Evolutionary conservation across 352 stramenopile species (phyloP).

Genomic region (Detonula confervacea): DNA sequence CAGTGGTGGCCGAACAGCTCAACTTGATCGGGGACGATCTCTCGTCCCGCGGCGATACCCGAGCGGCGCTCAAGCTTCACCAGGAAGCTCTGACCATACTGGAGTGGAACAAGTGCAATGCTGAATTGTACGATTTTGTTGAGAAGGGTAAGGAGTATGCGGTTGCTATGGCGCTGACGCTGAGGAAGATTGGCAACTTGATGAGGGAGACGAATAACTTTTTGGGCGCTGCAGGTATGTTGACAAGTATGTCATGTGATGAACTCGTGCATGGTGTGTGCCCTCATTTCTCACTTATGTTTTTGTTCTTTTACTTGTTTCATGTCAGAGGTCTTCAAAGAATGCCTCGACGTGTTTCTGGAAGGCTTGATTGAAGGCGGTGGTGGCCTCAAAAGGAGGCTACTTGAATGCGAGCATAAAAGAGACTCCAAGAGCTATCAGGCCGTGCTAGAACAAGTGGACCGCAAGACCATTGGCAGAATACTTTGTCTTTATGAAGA

Average conservation of each 20-base stretch:
- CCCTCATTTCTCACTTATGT: no score
- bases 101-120: conserved; percentile 29
- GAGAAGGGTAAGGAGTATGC: background rate
- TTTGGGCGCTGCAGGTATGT: conserved; percentile 13
- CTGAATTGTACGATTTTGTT: conserved; percentile 11
- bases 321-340: conserved; percentile 9
- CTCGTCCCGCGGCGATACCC: background rate
- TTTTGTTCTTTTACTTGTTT: no score
- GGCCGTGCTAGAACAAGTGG: background rate
- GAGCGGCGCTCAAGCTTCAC: background rate
- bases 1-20: background rate
- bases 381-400: background rate
- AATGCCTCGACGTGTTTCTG: conserved; percentile 25
- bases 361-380: conserved; percentile 17
- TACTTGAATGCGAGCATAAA: conserved; percentile 8
- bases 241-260: background rate
- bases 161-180: conserved; percentile 19
- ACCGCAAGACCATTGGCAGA: background rate
- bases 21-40: background rate
- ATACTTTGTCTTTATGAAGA: background rate
- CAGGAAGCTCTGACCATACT: conserved; percentile 18
- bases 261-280: no score
- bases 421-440: background rate
- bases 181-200: conserved; percentile 7
- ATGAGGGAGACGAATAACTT: conserved; percentile 28